A percentile compares a stretch with the other conserved stretches of the same genome.
phyloP scores from a whole-genome alignment of 2,329 filamentous ascomycete genomes.

The Sordariomycetes sp. region DNA sequence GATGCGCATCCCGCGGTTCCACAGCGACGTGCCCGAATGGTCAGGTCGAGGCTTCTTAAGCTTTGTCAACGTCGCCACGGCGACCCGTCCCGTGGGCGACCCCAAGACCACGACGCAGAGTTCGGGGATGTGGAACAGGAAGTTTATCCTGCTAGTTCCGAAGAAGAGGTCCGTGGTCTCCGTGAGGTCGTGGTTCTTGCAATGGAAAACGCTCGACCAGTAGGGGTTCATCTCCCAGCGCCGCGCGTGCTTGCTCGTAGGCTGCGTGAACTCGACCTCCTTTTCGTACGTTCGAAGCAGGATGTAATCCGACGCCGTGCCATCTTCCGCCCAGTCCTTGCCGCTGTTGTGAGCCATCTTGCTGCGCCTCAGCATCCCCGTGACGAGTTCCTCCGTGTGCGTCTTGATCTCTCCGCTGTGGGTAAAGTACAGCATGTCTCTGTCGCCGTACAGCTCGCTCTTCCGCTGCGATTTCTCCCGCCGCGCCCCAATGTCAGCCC shows the following conservation, averaged over 20 bases:
- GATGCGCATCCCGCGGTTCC: conserved; percentile 38
- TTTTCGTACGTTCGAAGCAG: conserved; percentile 30
- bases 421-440: conserved; percentile 26
- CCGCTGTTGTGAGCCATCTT: neutral
- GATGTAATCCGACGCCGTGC: neutral
- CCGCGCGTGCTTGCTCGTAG: conserved; percentile 10
- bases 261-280: conserved; percentile 36
- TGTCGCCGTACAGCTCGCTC: too few relatives aligned
- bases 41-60: conserved; percentile 12
- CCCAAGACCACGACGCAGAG: conserved; percentile 61
- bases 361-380: neutral
- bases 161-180: conserved; percentile 16
- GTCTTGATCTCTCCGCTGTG: conserved; percentile 19
- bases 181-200: conserved; percentile 12
- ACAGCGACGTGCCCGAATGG: neutral
- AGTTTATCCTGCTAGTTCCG: conserved; percentile 37
- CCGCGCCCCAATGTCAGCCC: too few relatives aligned
- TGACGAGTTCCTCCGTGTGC: too few relatives aligned
- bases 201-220: conserved; percentile 18
- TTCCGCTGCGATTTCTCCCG: too few relatives aligned
- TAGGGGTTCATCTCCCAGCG: conserved; percentile 17
- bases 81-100: conserved; percentile 56
- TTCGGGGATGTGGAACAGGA: conserved; percentile 57
- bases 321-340: too few relatives aligned
- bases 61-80: conserved; percentile 48